Percentiles rank a stretch among this genome's conserved stretches.
Conservation (phyloP, 768 basidiomycete genomes). For the Podaxis carcinomalis region DNA sequence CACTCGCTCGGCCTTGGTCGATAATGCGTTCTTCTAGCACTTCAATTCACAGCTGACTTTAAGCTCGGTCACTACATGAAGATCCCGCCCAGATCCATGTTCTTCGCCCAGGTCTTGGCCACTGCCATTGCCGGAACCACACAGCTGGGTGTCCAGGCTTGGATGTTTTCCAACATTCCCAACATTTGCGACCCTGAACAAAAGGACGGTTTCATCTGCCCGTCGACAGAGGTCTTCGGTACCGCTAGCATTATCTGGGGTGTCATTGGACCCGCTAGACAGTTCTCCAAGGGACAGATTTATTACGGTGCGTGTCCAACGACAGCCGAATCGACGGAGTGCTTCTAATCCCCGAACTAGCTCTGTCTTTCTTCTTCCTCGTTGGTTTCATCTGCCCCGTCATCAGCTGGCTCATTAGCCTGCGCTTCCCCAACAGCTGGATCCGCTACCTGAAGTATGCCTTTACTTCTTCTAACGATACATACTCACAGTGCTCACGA, state of each 20-base stretch:
- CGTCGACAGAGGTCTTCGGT: constrained; percentile 67
- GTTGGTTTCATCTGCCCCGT: constrained; percentile 62
- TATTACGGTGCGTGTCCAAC: constrained; percentile 38
- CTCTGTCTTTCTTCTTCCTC: constrained; percentile 75
- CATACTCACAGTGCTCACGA: background rate
- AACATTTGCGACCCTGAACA: constrained; percentile 54
- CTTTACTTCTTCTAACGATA: background rate
- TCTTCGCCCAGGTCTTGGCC: constrained; percentile 64
- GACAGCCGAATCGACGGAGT: background rate
- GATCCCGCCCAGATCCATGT: constrained; percentile 68
- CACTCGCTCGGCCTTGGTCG: background rate
- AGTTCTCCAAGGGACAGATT: constrained; percentile 63
- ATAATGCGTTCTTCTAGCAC: constrained; percentile 31
- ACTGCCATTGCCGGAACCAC: constrained; percentile 66
- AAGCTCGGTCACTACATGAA: constrained; percentile 82
- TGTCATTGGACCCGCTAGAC: constrained; percentile 71
- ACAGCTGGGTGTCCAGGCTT: constrained; percentile 72
- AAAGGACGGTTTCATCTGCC: constrained; percentile 66
- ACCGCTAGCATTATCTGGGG: constrained; percentile 81
- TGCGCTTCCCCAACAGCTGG: constrained; percentile 60
- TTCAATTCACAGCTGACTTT: constrained; percentile 70
- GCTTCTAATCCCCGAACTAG: constrained; percentile 16
- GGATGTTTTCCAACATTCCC: constrained; percentile 70
- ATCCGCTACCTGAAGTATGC: constrained; percentile 62
- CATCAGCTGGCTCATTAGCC: constrained; percentile 46